Evolutionary conservation across 768 basidiomycete species (phyloP).

Genomic region (Tulasnella sp.): DNA sequence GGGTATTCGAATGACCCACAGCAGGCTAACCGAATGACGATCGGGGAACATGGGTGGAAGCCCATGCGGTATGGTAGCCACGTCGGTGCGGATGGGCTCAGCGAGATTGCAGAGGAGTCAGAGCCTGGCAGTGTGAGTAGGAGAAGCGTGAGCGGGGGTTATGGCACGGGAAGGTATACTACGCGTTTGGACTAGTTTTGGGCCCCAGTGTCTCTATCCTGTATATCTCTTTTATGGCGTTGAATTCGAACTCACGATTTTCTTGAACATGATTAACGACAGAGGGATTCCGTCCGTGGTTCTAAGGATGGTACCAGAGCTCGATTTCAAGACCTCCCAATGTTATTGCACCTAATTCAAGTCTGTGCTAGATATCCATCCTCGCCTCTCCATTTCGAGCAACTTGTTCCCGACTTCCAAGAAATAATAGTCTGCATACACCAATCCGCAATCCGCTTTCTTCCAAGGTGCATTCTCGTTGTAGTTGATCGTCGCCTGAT

Average conservation of each 20-base stretch:
- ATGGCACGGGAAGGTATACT: conserved; percentile 21
- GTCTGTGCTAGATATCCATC: conserved; percentile 7
- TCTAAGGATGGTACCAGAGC: neutral
- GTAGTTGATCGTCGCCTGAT: conserved; percentile 25
- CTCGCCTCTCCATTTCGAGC: conserved; percentile 29
- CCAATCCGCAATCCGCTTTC: neutral
- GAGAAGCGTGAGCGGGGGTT: neutral
- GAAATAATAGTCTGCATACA: conserved; percentile 28
- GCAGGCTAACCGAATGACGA: conserved; percentile 19
- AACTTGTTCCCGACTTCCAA: conserved; percentile 29
- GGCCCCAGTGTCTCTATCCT: neutral
- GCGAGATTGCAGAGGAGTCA: conserved; percentile 4
- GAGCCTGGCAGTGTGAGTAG: neutral
- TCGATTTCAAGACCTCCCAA: neutral
- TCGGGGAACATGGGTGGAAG: conserved; percentile 13
- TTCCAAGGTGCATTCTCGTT: conserved; percentile 16
- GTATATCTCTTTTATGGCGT: neutral
- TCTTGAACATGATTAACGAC: neutral
- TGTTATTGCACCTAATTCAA: neutral
- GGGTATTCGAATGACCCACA: neutral
- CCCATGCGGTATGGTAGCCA: conserved; percentile 1
- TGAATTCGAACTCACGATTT: neutral
- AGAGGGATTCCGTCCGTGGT: neutral
- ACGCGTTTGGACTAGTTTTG: neutral
- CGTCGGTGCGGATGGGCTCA: neutral